Evolutionary conservation across 73 alveolate genomes (phyloP).

Genomic region (Loxodes magnus): DNA sequence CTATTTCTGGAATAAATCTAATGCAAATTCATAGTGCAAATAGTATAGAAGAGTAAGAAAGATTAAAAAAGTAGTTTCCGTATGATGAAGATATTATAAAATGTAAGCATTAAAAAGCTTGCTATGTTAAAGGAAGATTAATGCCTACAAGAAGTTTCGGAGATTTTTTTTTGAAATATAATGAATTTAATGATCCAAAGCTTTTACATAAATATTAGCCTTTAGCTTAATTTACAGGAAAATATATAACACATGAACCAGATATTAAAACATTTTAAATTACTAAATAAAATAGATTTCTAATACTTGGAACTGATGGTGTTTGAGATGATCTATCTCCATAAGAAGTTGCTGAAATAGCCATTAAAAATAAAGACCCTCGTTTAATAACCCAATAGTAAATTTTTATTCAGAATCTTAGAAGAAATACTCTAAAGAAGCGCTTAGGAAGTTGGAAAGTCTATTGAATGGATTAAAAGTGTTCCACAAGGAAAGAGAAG

Average conservation of each 20-base stretch:
- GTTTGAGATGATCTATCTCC: slow-evolving; percentile 83
- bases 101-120: slow-evolving; percentile 53
- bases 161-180: slow-evolving; percentile 71
- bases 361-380: slow-evolving; percentile 4
- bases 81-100: slow-evolving; percentile 60
- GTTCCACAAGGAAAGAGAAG: slow-evolving; percentile 70
- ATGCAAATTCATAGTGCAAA: slow-evolving; percentile 62
- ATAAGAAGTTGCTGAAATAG: slow-evolving; percentile 35
- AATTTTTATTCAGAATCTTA: no score
- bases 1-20: slow-evolving; percentile 27
- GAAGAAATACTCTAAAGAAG: slow-evolving; percentile 34
- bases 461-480: slow-evolving; percentile 23
- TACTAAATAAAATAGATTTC: slow-evolving; percentile 52
- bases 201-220: no score
- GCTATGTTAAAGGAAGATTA: slow-evolving; percentile 90
- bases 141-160: slow-evolving; percentile 94
- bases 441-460: slow-evolving; percentile 51
- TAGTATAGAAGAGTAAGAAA: slow-evolving; percentile 62
- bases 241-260: slow-evolving; percentile 64
- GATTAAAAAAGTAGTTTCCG: slow-evolving; percentile 55
- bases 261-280: slow-evolving; percentile 51
- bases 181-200: slow-evolving; percentile 51
- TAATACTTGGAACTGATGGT: slow-evolving; percentile 83
- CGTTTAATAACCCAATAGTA: no score
- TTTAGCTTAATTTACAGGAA: slow-evolving; percentile 58